phyloP scores from a whole-genome alignment of 805 yeast genomes.

The Cyberlindnera suaveolens region DNA sequence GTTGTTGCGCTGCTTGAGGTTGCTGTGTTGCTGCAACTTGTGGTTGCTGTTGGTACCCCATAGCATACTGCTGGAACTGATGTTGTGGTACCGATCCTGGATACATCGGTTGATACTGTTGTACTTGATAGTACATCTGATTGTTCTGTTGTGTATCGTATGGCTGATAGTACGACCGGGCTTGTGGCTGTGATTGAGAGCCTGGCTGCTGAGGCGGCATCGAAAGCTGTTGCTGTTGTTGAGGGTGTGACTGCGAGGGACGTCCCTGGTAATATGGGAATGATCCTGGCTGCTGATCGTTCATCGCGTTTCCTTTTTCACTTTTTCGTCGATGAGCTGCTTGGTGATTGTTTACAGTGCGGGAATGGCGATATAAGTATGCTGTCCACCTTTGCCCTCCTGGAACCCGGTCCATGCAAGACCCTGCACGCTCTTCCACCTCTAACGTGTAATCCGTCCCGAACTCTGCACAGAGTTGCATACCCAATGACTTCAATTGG shows the following conservation, averaged over 20 bases:
- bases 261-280: background rate
- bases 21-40: background rate
- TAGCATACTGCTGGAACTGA: background rate
- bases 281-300: background rate
- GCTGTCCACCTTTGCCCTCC: background rate
- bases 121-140: constrained; percentile 5
- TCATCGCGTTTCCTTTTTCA: background rate
- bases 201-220: constrained; percentile 10
- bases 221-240: constrained; percentile 12
- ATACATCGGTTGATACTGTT: constrained; percentile 1
- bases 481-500: too few species aligned
- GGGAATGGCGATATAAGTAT: background rate
- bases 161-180: constrained; percentile 1
- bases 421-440: too few species aligned
- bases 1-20: background rate
- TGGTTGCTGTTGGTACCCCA: background rate
- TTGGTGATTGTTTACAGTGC: background rate
- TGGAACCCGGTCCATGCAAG: too few species aligned
- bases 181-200: constrained; percentile 2
- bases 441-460: too few species aligned
- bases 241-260: constrained; percentile 2
- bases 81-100: too few species aligned
- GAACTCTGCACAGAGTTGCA: too few species aligned
- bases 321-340: background rate
- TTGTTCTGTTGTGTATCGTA: constrained; percentile 4